Conservation (phyloP, 495 filamentous ascomycete species). For the Amphirosellinia nigrospora region DNA sequence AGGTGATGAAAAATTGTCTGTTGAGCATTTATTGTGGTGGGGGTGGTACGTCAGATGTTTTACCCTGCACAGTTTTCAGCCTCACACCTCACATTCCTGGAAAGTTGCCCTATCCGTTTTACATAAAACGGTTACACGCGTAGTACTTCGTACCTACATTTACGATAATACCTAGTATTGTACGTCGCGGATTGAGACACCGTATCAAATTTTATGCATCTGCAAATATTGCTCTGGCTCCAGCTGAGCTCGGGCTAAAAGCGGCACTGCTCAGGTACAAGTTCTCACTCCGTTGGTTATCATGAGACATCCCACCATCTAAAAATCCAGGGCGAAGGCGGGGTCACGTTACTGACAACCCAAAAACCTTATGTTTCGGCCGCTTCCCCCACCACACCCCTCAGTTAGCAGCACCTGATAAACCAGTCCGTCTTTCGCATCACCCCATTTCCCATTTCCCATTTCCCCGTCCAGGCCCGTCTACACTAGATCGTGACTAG, state of each 20-base stretch:
- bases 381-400: slow-evolving; percentile 4
- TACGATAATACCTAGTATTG: no score
- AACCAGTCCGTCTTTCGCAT: neutral
- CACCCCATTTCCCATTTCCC: slow-evolving; percentile 7
- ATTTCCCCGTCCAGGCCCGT: neutral
- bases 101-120: no score
- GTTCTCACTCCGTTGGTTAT: slow-evolving; percentile 1
- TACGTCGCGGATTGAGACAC: no score
- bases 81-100: no score
- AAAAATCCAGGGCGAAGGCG: neutral
- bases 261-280: no score
- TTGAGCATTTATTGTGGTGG: no score
- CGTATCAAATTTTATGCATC: no score
- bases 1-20: no score
- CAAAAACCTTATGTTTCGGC: neutral
- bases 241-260: no score
- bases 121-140: no score
- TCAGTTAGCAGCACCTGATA: slow-evolving; percentile 4
- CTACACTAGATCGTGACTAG: neutral
- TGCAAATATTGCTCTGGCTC: no score
- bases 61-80: neutral
- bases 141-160: no score
- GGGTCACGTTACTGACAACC: neutral
- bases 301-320: slow-evolving; percentile 6
- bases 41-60: neutral